Evolutionary conservation across 164 flowering plant genomes (phyloP).

Genomic region (Annona cherimola): DNA sequence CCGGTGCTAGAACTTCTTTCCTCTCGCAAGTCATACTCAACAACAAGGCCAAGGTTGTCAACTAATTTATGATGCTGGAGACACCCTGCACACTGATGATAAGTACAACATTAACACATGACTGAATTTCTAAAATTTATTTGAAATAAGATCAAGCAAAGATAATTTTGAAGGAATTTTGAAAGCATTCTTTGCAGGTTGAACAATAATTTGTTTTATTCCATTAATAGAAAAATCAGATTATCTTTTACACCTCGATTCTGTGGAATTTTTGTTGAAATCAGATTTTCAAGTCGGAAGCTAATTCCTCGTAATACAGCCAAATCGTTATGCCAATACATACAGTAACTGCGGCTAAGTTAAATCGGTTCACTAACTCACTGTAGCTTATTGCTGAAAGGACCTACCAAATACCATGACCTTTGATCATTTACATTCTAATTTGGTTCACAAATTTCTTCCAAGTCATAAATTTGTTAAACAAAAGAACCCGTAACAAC

Average conservation of each 20-base stretch:
- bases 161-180: background rate
- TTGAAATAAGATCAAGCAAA: background rate
- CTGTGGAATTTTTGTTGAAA: background rate
- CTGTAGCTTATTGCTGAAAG: no score
- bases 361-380: no score
- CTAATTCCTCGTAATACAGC: background rate
- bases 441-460: no score
- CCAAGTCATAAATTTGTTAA: no score
- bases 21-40: constrained; percentile 77
- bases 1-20: constrained; percentile 26
- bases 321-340: background rate
- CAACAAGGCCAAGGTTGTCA: constrained; percentile 85
- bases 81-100: constrained; percentile 84
- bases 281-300: background rate
- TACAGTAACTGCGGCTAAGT: no score
- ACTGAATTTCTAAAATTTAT: background rate
- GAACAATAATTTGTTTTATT: no score
- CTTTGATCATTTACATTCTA: no score
- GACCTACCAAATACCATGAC: no score
- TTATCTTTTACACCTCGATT: background rate
- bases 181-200: background rate
- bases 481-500: no score
- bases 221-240: background rate
- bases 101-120: background rate
- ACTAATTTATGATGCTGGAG: constrained; percentile 79